A percentile compares a stretch with the other conserved stretches of the same genome.
Evolutionary conservation across 805 yeast genomes (phyloP).

Genomic region (Candida argentea): DNA sequence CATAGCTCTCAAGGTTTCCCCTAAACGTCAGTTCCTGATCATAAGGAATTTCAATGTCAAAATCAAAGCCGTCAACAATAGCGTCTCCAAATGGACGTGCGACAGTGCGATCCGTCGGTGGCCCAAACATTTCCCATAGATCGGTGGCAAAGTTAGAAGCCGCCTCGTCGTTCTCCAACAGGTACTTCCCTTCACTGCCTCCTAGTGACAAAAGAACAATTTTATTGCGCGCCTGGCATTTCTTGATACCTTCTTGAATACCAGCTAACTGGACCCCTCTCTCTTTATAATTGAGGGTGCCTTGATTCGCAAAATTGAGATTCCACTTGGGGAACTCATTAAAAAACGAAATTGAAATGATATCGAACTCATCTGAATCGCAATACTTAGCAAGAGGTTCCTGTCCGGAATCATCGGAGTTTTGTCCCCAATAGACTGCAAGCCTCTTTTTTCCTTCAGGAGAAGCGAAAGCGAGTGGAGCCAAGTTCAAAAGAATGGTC

Average conservation of each 20-base stretch:
- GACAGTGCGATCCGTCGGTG: constrained; percentile 10
- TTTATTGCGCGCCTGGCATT: constrained; percentile 67
- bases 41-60: constrained; percentile 12
- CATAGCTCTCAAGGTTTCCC: constrained; percentile 22
- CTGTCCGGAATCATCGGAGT: constrained; percentile 36
- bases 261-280: constrained; percentile 9
- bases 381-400: constrained; percentile 41
- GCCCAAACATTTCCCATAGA: constrained; percentile 30
- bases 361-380: constrained; percentile 57
- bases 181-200: constrained; percentile 29
- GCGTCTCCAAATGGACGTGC: constrained; percentile 4
- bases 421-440: constrained; percentile 88
- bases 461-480: constrained; percentile 5
- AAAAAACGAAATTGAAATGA: constrained; percentile 63
- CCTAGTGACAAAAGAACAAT: constrained; percentile 68
- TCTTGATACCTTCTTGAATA: constrained; percentile 38
- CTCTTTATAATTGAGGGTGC: constrained; percentile 3
- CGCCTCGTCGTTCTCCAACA: constrained; percentile 30
- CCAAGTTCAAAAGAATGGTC: constrained; percentile 3
- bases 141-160: constrained; percentile 47
- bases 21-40: too few species aligned
- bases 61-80: constrained; percentile 24
- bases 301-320: constrained; percentile 5
- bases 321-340: constrained; percentile 38
- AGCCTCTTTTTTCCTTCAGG: constrained; percentile 31